Evolutionary conservation across 257 asterid genomes (phyloP).

Genomic region (Solanum bulbocastanum): DNA sequence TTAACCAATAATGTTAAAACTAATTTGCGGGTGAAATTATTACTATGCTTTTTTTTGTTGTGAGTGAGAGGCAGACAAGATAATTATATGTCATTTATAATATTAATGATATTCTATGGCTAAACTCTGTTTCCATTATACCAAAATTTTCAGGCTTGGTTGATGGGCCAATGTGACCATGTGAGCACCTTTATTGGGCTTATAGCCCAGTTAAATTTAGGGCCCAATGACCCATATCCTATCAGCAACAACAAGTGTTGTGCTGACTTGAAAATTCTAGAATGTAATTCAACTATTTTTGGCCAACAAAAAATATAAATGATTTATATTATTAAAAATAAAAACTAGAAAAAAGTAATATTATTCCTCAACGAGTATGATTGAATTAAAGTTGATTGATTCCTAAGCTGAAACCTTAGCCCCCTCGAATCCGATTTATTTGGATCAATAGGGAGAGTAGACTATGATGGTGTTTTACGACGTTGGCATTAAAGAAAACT

Average conservation of each 20-base stretch:
- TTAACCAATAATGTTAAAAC: not conserved
- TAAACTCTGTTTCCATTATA: not conserved
- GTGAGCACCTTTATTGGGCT: not conserved
- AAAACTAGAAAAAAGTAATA: not conserved
- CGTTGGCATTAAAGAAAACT: too few relatives aligned
- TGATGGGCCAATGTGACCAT: not conserved
- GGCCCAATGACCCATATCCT: not conserved
- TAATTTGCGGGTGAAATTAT: not conserved
- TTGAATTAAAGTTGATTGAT: too few relatives aligned
- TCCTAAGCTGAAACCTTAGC: too few relatives aligned
- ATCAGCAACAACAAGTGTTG: not conserved
- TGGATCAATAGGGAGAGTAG: too few relatives aligned
- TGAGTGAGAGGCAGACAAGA: too few relatives aligned
- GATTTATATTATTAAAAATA: not conserved
- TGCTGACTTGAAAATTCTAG: not conserved
- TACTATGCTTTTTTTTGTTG: not conserved
- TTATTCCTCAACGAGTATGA: not conserved
- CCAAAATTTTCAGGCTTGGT: not conserved
- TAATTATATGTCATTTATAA: not conserved
- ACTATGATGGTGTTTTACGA: too few relatives aligned
- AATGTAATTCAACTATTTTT: not conserved
- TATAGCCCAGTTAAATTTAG: not conserved
- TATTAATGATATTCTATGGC: not conserved
- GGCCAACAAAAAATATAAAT: not conserved
- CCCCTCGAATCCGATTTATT: too few relatives aligned